Base-by-base conservation (phyloP, 1,284 basidiomycete species). In the Phaffia rhodozyma region DNA sequence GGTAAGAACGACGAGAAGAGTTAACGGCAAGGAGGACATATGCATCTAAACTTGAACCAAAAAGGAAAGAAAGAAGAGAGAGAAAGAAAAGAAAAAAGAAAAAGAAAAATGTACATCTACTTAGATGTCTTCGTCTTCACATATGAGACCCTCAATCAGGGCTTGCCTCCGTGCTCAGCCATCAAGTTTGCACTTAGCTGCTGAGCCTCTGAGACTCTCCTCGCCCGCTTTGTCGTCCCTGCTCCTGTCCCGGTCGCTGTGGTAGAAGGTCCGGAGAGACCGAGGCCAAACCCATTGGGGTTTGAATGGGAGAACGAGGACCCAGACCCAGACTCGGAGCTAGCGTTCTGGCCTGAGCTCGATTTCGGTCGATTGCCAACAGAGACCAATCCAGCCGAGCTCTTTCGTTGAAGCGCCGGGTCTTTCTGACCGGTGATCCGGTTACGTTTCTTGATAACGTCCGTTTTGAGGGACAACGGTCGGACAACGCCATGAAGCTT, bases 401-500 rank as follows among this genome's bases (percentile, higher is more conserved):
- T 59, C 20, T 30, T 30, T n/a, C 51, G 49, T 48, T 50, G 58
- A 20, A 48, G 51, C 25, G 58, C 48, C 18, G 58, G 48, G 25
- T 59, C 58, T 48, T 59, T 59, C 29, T 48, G 38, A 11, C 48
- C 29, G 5, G 48, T 48, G 25, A 38, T 30, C 4, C 58, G 58
- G 27, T 59, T 59, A 89, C 92, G 82, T 79, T 96, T 97, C 84
- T 97, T 97, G 77, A 97, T 97, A 54, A 96, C 87, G 74, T 97
- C 92, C 29, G 92, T 96, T 81, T 96, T 97, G 67, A 97, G 81
- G 57, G 91, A 93, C 68, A 96, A 77, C 7, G 92, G 92, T 62
- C 93, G 83, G 21, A 93, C 90, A 50, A 96, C 91, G 53, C 93
- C 93, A 71, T 97, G 92, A 55, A 97, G 78, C 84, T 96, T 96